Conservation (phyloP, 2,329 filamentous ascomycete species). For the Aspergillus pseudoterreus region DNA sequence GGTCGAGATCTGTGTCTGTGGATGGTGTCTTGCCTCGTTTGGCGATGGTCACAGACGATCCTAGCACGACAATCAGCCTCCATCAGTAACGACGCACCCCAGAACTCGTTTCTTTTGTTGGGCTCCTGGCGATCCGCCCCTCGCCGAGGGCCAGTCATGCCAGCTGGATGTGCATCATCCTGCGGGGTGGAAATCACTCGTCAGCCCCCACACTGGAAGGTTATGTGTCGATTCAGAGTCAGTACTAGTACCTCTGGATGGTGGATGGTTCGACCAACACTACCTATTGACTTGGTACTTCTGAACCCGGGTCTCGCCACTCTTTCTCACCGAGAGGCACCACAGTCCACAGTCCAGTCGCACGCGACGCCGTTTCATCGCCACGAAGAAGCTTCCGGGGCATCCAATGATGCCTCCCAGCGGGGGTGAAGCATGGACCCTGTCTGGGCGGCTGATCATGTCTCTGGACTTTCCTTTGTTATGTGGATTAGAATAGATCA, state of each 20-base stretch:
- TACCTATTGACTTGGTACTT: background rate
- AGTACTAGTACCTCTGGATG: too few relatives aligned
- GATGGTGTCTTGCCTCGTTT: too few relatives aligned
- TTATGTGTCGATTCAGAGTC: too few relatives aligned
- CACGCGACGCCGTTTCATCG: conserved; percentile 5
- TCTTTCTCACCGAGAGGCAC: conserved; percentile 7
- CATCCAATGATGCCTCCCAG: conserved; percentile 12
- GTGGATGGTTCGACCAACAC: too few relatives aligned
- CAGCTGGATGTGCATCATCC: conserved; percentile 1
- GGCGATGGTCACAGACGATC: too few relatives aligned
- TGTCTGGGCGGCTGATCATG: conserved; percentile 1
- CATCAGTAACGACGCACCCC: too few relatives aligned
- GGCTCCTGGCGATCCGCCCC: background rate
- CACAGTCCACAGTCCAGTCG: background rate
- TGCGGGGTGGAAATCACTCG: conserved; percentile 13
- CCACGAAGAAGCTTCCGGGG: conserved; percentile 14
- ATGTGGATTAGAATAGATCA: background rate
- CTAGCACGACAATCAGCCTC: too few relatives aligned
- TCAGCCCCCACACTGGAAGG: conserved; percentile 2
- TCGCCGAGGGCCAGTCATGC: conserved; percentile 1
- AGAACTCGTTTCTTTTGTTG: too few relatives aligned
- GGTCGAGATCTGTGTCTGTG: too few relatives aligned
- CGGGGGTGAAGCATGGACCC: conserved; percentile 13
- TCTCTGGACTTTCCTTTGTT: background rate
- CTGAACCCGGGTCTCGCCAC: too few relatives aligned